Base-by-base conservation (phyloP, 495 filamentous ascomycete species). In the Glutinoglossum americanum region DNA sequence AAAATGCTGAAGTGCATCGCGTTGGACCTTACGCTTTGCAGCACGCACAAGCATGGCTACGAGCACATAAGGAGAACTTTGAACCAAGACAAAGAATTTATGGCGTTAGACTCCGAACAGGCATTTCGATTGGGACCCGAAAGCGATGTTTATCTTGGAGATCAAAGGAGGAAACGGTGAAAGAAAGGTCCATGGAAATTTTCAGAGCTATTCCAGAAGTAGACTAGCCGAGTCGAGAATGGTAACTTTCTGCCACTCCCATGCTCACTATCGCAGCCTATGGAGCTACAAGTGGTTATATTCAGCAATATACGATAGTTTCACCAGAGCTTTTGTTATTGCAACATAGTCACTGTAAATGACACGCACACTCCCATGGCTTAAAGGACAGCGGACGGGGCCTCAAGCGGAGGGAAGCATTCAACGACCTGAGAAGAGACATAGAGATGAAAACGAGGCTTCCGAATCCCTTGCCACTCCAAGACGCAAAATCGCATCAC, bases 31-130 rank as follows among this genome's bases (percentile, higher is more conserved):
- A 15, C 54, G 54, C n/a, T 33, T 37, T 5, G 54, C 54, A 15
- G 54, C 54, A 13, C 54, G 27, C 11, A 56, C 54, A 45, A 56
- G 54, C 54, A 56, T 56, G n/a, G 41, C 32, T 53, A 25, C 49
- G 4, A 32, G 28, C 25, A 10, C 26, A 53, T 10, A 51, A 9
- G 9, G 17, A 53, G 23, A n/a, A 53, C 28, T 15, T 28, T 5
- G 13, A 10, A 23, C 41, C 3, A 0, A 28, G 25, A 6, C 3
- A 53, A 30, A 53, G 49, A 32, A 53, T 3, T 17, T n/a, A 13
- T 17, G 6, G 49, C 49, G 30, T 53, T 25, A 5, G 15, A 53
- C 11, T 27, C 11, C 26, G 8, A 30, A 17, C 7, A 4, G 17
- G 13, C 9, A 3, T 5, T 3, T 45, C 3, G 41, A 45, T 10